phyloP scores from a whole-genome alignment of 495 filamentous ascomycete genomes.

The Chaetomium cochliodes region DNA sequence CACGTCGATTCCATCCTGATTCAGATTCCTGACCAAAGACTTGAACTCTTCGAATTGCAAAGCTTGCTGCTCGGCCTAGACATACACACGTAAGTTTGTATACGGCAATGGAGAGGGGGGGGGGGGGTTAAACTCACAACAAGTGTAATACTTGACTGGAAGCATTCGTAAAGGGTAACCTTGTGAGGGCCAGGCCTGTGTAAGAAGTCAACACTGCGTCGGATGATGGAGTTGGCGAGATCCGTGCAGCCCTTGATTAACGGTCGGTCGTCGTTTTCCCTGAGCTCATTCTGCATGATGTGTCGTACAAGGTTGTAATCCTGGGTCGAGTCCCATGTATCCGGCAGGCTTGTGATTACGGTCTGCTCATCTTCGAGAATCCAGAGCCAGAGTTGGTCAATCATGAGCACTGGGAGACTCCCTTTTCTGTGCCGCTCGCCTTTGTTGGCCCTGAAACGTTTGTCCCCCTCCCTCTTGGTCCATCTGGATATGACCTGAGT shows the following conservation, averaged over 20 bases:
- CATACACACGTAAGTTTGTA: background rate
- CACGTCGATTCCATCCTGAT: background rate
- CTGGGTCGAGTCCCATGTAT: constrained; percentile 11
- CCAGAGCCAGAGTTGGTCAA: constrained; percentile 20
- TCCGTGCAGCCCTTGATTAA: background rate
- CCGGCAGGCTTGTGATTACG: constrained; percentile 10
- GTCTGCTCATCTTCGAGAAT: constrained; percentile 13
- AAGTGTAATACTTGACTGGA: constrained; percentile 9
- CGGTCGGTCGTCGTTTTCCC: constrained; percentile 2
- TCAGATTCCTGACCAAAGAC: constrained; percentile 2
- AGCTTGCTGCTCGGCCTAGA: constrained; percentile 8
- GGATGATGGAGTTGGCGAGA: constrained; percentile 1
- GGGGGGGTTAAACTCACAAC: background rate
- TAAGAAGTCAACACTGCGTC: constrained; percentile 8
- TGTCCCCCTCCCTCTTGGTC: background rate
- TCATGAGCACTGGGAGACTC: constrained; percentile 3
- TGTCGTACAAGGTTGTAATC: constrained; percentile 6
- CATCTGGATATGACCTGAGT: constrained; percentile 14
- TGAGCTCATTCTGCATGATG: background rate
- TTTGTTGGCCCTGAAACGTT: background rate
- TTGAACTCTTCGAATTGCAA: constrained; percentile 7
- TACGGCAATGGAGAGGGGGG: background rate
- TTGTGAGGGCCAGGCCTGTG: background rate
- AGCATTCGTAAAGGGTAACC: background rate
- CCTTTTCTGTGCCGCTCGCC: background rate